Conservation (phyloP, 106 monocot species). For the Gastrodia elata region DNA sequence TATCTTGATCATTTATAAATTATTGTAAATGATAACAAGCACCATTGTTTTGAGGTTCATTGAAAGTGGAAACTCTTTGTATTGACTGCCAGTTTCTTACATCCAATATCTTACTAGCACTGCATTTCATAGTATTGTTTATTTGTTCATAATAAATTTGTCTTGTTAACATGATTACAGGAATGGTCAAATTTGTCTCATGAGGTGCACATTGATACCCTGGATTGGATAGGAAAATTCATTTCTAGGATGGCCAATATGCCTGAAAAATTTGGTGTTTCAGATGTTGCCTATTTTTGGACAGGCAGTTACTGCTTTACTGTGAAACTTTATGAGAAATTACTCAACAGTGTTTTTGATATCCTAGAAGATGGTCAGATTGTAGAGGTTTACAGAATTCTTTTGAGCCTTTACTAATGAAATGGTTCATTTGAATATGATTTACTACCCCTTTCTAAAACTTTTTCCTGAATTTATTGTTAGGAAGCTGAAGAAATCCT, state of each 20-base stretch:
- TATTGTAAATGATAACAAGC: background rate
- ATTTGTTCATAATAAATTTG: conserved; percentile 1
- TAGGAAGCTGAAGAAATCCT: conserved; percentile 77
- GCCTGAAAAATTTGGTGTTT: conserved; percentile 46
- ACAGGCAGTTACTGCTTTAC: conserved; percentile 43
- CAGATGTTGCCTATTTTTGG: conserved; percentile 51
- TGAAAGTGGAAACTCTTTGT: background rate
- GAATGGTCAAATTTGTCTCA: conserved; percentile 23
- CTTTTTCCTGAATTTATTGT: background rate
- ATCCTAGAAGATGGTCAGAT: conserved; percentile 72
- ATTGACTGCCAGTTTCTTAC: background rate
- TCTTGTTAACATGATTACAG: conserved; percentile 21
- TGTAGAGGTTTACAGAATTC: conserved; percentile 39
- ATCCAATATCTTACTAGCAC: background rate
- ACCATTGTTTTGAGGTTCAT: background rate
- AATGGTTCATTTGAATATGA: background rate
- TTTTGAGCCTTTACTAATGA: background rate
- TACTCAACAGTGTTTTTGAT: conserved; percentile 71
- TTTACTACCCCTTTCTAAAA: background rate
- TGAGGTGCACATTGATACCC: conserved; percentile 22
- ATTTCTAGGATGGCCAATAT: conserved; percentile 32
- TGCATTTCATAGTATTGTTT: background rate
- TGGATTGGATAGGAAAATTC: conserved; percentile 34
- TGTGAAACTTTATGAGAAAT: conserved; percentile 54
- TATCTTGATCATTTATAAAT: background rate